phyloP scores from a whole-genome alignment of 2,329 filamentous ascomycete species.

The Cordyceps militaris region DNA sequence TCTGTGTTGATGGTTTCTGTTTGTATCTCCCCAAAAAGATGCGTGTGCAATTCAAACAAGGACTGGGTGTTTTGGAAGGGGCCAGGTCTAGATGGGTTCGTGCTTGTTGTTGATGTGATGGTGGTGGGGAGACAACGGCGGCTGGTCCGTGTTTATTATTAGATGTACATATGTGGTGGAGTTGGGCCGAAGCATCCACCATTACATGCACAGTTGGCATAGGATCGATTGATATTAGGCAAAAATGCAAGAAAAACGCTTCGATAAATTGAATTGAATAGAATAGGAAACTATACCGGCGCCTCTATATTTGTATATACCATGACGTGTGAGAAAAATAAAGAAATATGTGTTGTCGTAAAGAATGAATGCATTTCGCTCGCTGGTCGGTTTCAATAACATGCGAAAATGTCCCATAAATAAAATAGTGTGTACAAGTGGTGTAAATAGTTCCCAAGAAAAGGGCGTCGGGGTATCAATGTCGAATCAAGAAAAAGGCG shows the following conservation, averaged over 20 bases:
- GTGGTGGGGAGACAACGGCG: background rate
- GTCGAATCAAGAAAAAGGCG: conserved; percentile 3
- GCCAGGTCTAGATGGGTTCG: background rate
- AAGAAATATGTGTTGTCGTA: background rate
- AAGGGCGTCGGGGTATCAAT: conserved; percentile 10
- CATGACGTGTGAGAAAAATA: background rate
- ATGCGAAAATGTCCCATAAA: background rate
- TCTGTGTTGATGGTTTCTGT: background rate
- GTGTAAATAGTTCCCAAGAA: background rate
- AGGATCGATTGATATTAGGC: no score
- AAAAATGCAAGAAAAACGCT: no score
- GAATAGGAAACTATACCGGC: background rate
- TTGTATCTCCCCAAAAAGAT: background rate
- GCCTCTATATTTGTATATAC: background rate
- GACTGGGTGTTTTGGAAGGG: background rate
- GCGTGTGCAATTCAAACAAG: background rate
- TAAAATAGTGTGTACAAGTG: background rate
- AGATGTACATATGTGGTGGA: no score
- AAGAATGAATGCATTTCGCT: conserved; percentile 9
- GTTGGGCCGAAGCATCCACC: background rate
- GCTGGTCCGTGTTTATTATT: background rate
- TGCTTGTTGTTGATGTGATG: conserved; percentile 3
- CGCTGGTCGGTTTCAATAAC: background rate
- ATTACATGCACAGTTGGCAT: no score
- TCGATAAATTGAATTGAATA: no score